Conservation (phyloP, 2,329 filamentous ascomycete species). For the Rhynchosporium graminicola region DNA sequence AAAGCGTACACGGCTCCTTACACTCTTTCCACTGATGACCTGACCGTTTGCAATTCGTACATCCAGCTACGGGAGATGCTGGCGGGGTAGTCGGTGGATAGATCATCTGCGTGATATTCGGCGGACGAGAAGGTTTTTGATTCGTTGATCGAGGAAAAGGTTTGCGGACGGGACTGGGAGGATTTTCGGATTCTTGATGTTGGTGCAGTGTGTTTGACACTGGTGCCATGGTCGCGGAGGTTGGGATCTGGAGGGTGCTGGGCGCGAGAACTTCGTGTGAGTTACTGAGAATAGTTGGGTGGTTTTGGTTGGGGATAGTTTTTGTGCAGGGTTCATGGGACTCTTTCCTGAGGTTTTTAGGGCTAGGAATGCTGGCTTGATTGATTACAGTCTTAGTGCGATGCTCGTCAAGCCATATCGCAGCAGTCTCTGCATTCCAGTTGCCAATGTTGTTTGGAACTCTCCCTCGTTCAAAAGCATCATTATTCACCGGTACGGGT, state of each 20-base stretch:
- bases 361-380: no score
- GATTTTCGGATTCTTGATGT: neutral
- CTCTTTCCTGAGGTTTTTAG: no score
- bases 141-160: neutral
- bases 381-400: no score
- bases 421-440: neutral
- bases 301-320: neutral
- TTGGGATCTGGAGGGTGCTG: neutral
- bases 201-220: neutral
- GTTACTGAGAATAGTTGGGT: neutral
- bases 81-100: neutral
- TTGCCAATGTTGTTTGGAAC: neutral
- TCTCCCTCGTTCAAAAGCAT: neutral
- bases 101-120: neutral
- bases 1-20: neutral
- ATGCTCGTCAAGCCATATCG: neutral
- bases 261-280: neutral
- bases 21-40: neutral
- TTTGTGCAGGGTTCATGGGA: no score
- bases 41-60: neutral
- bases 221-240: neutral
- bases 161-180: neutral
- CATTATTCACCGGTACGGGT: neutral
- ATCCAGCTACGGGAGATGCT: neutral
- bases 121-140: neutral